Conservation (phyloP, 163 green algal species). For the Volvox carteri region DNA sequence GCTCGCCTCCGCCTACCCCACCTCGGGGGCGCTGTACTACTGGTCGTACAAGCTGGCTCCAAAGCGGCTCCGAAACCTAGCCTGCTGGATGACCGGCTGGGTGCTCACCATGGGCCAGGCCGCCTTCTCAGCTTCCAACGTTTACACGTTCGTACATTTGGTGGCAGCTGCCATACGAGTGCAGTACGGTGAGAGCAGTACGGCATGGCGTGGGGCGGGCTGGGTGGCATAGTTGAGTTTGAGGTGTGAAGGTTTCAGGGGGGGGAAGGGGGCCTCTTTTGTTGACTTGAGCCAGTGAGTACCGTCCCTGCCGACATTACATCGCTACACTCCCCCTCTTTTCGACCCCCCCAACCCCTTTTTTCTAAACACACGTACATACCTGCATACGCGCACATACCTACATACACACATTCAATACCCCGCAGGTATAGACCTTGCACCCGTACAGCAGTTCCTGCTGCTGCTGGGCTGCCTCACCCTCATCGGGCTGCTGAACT, state of each 20-base stretch:
- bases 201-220: no score
- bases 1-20: slow-evolving; percentile 67
- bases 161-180: slow-evolving; percentile 48
- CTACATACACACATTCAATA: not conserved
- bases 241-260: no score
- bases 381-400: not conserved
- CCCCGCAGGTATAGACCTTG: slow-evolving; percentile 4
- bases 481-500: slow-evolving; percentile 46
- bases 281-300: no score
- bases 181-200: slow-evolving; percentile 7
- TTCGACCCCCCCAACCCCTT: no score
- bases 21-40: slow-evolving; percentile 59
- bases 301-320: no score
- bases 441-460: not conserved
- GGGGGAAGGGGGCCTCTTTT: no score
- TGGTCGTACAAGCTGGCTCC: slow-evolving; percentile 45
- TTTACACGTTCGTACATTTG: slow-evolving; percentile 63
- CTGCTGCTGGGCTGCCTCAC: not conserved
- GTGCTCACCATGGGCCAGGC: slow-evolving; percentile 70
- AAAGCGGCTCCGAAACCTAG: slow-evolving; percentile 13
- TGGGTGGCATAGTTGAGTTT: no score
- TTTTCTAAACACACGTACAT: not conserved
- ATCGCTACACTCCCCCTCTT: no score
- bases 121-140: slow-evolving; percentile 65
- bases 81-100: slow-evolving; percentile 58